phyloP scores from a whole-genome alignment of 495 filamentous ascomycete species.

The Penicillium pulvis region DNA sequence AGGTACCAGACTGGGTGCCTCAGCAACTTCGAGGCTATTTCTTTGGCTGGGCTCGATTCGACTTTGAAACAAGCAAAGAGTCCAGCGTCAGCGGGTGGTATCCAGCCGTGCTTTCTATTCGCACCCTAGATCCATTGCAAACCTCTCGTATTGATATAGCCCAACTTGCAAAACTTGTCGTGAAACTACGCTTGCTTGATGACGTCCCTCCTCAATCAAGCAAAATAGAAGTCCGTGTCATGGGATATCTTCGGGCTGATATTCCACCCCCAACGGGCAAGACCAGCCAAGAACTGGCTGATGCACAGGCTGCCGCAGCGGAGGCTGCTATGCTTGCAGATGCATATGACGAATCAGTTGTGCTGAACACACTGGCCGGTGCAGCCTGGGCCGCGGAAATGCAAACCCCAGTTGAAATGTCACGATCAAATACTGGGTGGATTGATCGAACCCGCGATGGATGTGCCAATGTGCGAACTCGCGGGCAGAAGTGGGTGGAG shows the following conservation, averaged over 20 bases:
- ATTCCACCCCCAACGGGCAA: conserved; percentile 28
- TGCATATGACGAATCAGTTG: conserved; percentile 50
- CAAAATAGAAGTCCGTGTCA: conserved; percentile 52
- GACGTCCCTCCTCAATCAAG: conserved; percentile 32
- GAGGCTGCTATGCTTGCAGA: conserved; percentile 46
- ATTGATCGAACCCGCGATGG: conserved; percentile 37
- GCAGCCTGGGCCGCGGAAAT: conserved; percentile 54
- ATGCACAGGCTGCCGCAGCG: conserved; percentile 31
- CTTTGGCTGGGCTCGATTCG: conserved; percentile 60
- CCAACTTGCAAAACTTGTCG: conserved; percentile 41
- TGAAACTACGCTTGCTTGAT: conserved; percentile 53
- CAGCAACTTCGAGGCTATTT: conserved; percentile 60
- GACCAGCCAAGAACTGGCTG: conserved; percentile 31
- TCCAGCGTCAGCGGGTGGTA: conserved; percentile 43
- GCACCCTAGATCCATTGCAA: conserved; percentile 39
- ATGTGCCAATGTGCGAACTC: conserved; percentile 38
- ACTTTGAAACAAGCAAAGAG: conserved; percentile 21
- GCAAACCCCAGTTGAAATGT: conserved; percentile 12
- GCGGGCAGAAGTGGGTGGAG: conserved; percentile 53
- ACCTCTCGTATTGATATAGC: conserved; percentile 38
- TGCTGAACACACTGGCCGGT: conserved; percentile 54
- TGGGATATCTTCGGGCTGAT: conserved; percentile 49
- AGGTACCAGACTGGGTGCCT: conserved; percentile 45
- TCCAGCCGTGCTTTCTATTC: conserved; percentile 53
- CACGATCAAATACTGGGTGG: conserved; percentile 30